Percentiles rank a stretch among this genome's conserved stretches.
Evolutionary conservation across 148 eudicot species (phyloP).

Genomic region (Bassia scoparia): DNA sequence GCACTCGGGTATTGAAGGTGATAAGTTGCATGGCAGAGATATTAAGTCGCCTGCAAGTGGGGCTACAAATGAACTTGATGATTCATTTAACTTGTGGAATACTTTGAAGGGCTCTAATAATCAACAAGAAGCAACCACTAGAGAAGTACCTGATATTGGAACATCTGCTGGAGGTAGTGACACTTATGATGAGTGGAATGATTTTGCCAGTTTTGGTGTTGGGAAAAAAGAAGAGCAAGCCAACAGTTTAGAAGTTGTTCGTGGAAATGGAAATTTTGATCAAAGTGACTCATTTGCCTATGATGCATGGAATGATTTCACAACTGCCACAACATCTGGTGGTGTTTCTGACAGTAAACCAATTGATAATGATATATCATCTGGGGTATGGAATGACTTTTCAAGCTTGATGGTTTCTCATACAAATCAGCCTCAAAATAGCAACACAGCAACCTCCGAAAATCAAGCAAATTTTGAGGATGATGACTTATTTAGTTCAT

Average conservation of each 20-base stretch:
- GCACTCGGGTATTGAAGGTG: constrained; percentile 12
- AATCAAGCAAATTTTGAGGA: constrained; percentile 13
- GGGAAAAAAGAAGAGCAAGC: constrained; percentile 11
- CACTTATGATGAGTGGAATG: constrained; percentile 49
- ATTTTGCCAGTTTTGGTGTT: constrained; percentile 33
- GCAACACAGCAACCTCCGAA: constrained; percentile 12
- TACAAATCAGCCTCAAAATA: constrained; percentile 20
- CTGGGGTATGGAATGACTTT: constrained; percentile 26
- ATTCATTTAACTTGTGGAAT: constrained; percentile 50
- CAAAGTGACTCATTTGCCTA: constrained; percentile 2
- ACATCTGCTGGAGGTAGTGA: constrained; percentile 26
- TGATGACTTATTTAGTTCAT: constrained; percentile 24
- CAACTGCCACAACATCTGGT: constrained; percentile 10
- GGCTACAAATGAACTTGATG: constrained; percentile 31
- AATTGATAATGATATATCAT: constrained; percentile 10
- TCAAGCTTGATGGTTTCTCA: constrained; percentile 21
- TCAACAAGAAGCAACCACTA: constrained; percentile 16
- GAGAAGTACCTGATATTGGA: constrained; percentile 21
- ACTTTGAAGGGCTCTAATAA: constrained; percentile 33
- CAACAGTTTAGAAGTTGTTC: constrained; percentile 1
- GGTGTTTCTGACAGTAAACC: constrained; percentile 13
- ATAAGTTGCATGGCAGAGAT: constrained; percentile 16
- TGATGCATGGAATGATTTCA: constrained; percentile 29
- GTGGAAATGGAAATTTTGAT: not conserved
- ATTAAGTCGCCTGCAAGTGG: constrained; percentile 22